phyloP scores from a whole-genome alignment of 2,329 filamentous ascomycete species.

The Aspergillus intermedius region DNA sequence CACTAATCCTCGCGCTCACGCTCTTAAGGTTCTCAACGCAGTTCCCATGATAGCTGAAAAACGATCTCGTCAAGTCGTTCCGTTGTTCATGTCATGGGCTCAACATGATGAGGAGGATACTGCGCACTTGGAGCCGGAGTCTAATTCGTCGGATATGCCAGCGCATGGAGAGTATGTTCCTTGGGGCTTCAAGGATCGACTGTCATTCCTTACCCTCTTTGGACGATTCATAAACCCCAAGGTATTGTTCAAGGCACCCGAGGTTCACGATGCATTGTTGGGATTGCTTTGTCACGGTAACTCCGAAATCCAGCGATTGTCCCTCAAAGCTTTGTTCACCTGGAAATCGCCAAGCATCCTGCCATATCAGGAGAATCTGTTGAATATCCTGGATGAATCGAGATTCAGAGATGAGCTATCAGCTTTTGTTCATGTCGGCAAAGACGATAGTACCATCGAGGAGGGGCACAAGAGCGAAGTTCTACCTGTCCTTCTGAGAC shows the following conservation, averaged over 20 bases:
- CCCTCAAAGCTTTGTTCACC: conserved; percentile 74
- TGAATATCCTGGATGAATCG: conserved; percentile 82
- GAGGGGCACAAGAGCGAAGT: conserved; percentile 64
- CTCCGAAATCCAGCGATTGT: conserved; percentile 75
- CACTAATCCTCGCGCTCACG: conserved; percentile 62
- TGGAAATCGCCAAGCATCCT: conserved; percentile 78
- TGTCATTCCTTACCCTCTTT: conserved; percentile 74
- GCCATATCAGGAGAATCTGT: conserved; percentile 76
- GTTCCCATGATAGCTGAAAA: conserved; percentile 77
- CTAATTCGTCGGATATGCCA: conserved; percentile 1
- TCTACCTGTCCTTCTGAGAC: conserved; percentile 77
- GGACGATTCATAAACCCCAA: conserved; percentile 79
- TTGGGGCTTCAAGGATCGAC: conserved; percentile 62
- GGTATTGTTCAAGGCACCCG: conserved; percentile 68
- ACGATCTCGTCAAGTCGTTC: conserved; percentile 74
- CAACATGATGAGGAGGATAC: conserved; percentile 44
- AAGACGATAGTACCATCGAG: conserved; percentile 59
- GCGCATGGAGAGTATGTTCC: conserved; percentile 17
- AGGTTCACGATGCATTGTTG: conserved; percentile 70
- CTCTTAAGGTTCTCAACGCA: conserved; percentile 68
- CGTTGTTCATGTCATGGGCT: conserved; percentile 79
- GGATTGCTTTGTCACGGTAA: conserved; percentile 80
- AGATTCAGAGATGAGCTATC: conserved; percentile 92
- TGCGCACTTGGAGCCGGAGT: conserved; percentile 2
- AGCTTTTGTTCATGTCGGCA: conserved; percentile 70